Percentiles rank a stretch among this genome's conserved stretches.
These are phyloP conservation scores for Letharia columbiana DNA, from an alignment of 495 filamentous ascomycete species.

Conservation along the genomic window DNA sequence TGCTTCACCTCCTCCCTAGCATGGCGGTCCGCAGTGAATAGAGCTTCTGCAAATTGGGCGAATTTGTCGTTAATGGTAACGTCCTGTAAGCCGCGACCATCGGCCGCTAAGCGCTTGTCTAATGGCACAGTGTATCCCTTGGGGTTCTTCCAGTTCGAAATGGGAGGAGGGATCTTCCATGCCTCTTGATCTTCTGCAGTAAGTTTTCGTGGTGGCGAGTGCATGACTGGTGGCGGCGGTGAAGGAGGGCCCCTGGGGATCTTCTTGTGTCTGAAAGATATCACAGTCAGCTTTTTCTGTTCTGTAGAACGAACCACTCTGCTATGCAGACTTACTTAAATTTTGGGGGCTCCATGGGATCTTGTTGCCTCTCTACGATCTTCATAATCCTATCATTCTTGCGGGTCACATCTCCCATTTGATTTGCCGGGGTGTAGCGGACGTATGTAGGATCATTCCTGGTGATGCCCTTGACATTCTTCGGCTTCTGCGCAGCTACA, in stretches of 20 bases:
- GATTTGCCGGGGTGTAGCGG: constrained; percentile 87
- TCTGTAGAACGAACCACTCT: neutral
- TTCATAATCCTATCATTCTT: constrained; percentile 98
- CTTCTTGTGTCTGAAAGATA: constrained; percentile 59
- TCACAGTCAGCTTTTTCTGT: neutral
- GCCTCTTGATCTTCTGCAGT: constrained; percentile 96
- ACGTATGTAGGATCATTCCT: constrained; percentile 87
- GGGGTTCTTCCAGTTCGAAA: constrained; percentile 99
- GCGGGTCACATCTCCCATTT: constrained; percentile 85
- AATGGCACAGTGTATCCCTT: constrained; percentile 96
- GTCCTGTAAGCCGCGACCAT: constrained; percentile 87
- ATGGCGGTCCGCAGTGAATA: constrained; percentile 90
- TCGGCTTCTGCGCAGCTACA: constrained; percentile 87
- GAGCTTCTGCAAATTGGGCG: constrained; percentile 86
- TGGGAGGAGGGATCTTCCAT: constrained; percentile 85
- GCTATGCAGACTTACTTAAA: constrained; percentile 50
- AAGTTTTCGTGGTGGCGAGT: constrained; percentile 87
- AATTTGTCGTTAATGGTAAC: constrained; percentile 99
- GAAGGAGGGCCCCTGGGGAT: constrained; percentile 90
- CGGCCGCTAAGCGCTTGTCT: constrained; percentile 93
- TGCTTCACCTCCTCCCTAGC: constrained; percentile 92
- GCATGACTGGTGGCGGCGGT: constrained; percentile 89
- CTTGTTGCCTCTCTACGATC: constrained; percentile 87
- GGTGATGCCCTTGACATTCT: constrained; percentile 73
- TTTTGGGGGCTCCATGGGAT: constrained; percentile 97